Conservation (phyloP, 345 rosid genomes). For the Eutrema japonicum region DNA sequence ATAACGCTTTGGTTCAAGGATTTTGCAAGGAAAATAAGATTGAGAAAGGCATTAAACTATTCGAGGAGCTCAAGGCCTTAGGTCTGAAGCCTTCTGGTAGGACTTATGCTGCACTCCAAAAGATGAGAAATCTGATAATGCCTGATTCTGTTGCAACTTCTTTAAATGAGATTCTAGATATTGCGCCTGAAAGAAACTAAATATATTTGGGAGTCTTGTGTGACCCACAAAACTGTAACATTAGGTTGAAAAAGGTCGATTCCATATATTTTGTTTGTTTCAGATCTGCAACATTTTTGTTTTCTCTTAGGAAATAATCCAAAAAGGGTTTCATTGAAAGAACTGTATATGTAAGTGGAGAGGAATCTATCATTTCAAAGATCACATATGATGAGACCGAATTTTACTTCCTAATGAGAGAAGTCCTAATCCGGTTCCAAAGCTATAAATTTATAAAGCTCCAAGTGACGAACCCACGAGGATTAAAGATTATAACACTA, state of each 20-base stretch:
- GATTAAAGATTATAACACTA: too few relatives aligned
- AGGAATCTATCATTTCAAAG: conserved; percentile 20
- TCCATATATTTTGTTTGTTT: conserved; percentile 8
- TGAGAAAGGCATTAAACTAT: conserved; percentile 35
- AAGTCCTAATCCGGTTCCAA: too few relatives aligned
- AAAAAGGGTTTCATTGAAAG: background rate
- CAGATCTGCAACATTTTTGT: conserved; percentile 27
- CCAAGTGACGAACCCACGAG: too few relatives aligned
- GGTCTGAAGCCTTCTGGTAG: conserved; percentile 34
- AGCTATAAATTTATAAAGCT: too few relatives aligned
- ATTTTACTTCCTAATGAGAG: too few relatives aligned
- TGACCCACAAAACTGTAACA: conserved; percentile 15
- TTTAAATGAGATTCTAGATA: conserved; percentile 28
- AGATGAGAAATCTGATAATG: conserved; percentile 28
- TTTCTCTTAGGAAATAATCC: conserved; percentile 19
- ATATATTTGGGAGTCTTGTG: conserved; percentile 3
- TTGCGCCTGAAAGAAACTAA: conserved; percentile 23
- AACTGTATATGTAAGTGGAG: background rate
- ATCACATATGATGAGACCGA: background rate
- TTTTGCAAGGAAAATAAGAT: conserved; percentile 54
- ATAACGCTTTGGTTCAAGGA: conserved; percentile 53
- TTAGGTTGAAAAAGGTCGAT: conserved; percentile 11
- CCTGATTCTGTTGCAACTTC: conserved; percentile 26
- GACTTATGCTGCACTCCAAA: conserved; percentile 25
- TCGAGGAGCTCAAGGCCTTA: conserved; percentile 33